Conservation (phyloP, 2,329 filamentous ascomycete genomes). For the Coniella lustricola region DNA sequence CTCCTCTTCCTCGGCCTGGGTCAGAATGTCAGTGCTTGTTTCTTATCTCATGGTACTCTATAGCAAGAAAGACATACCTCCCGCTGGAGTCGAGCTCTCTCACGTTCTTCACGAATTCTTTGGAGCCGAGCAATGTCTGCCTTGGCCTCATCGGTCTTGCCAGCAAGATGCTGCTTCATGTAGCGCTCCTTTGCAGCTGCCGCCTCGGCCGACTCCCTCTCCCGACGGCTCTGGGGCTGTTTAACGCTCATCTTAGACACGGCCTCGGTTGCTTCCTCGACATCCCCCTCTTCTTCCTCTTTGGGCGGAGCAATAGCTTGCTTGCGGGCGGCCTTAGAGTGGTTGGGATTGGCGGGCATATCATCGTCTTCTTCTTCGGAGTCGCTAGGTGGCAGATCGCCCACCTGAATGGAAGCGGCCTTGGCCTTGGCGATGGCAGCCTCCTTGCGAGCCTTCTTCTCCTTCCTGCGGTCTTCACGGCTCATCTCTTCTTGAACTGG, state of each 20-base stretch:
- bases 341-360: slow-evolving; percentile 88
- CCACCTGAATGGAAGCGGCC: slow-evolving; percentile 65
- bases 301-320: slow-evolving; percentile 40
- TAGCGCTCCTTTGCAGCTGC: slow-evolving; percentile 85
- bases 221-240: slow-evolving; percentile 34
- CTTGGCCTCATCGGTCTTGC: slow-evolving; percentile 94
- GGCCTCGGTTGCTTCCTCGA: slow-evolving; percentile 46
- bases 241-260: slow-evolving; percentile 47
- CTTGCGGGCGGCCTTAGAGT: slow-evolving; percentile 66
- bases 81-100: slow-evolving; percentile 68
- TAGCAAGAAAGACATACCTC: slow-evolving; percentile 49
- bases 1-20: slow-evolving; percentile 52
- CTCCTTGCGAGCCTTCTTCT: slow-evolving; percentile 85
- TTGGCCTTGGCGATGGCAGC: slow-evolving; percentile 76
- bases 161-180: slow-evolving; percentile 83
- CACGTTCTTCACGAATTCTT: slow-evolving; percentile 74
- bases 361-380: slow-evolving; percentile 55
- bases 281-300: slow-evolving; percentile 18
- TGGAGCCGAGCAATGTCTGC: slow-evolving; percentile 78
- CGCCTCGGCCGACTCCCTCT: slow-evolving; percentile 73
- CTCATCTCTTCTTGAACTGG: slow-evolving; percentile 46
- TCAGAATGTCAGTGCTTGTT: slow-evolving; percentile 19
- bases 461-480: slow-evolving; percentile 81
- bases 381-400: slow-evolving; percentile 74
- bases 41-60: background rate